Percentiles rank a stretch among this genome's conserved stretches.
These are phyloP conservation scores for Funneliformis mosseae DNA, from an alignment of 192 early-diverging fungal species.

Conservation along the genomic window DNA sequence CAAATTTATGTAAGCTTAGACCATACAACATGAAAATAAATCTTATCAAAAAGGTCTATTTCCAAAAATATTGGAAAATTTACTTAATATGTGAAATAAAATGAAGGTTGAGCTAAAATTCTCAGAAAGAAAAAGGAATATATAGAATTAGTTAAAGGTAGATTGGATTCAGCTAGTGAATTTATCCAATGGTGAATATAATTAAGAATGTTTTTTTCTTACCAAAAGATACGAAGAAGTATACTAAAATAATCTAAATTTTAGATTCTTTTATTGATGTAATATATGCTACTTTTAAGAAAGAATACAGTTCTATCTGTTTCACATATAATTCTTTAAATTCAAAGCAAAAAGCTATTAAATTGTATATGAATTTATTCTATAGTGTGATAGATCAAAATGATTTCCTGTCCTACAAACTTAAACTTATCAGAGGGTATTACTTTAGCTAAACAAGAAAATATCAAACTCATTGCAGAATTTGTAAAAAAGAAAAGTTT, in stretches of 20 bases:
- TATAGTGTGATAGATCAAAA: background rate
- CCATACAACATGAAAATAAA: too few species aligned
- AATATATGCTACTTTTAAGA: background rate
- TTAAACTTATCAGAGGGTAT: background rate
- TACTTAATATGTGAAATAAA: slow-evolving; percentile 10
- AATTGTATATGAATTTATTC: slow-evolving; percentile 16
- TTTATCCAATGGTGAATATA: background rate
- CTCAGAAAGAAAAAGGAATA: slow-evolving; percentile 16
- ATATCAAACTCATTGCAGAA: too few species aligned
- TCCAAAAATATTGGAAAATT: too few species aligned
- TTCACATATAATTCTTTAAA: slow-evolving; percentile 3
- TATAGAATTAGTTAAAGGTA: too few species aligned
- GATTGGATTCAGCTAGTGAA: background rate
- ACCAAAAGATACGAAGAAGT: background rate
- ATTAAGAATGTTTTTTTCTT: slow-evolving; percentile 11
- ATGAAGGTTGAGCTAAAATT: background rate
- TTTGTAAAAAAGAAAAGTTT: slow-evolving; percentile 2
- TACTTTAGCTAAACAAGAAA: background rate
- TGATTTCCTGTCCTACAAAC: background rate
- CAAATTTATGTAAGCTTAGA: background rate
- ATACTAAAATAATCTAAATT: background rate
- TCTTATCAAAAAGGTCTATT: background rate
- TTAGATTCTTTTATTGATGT: too few species aligned
- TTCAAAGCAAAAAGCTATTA: slow-evolving; percentile 19
- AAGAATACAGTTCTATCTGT: background rate